Conservation (phyloP, 768 basidiomycete species). For the Mycena sanguinolenta region DNA sequence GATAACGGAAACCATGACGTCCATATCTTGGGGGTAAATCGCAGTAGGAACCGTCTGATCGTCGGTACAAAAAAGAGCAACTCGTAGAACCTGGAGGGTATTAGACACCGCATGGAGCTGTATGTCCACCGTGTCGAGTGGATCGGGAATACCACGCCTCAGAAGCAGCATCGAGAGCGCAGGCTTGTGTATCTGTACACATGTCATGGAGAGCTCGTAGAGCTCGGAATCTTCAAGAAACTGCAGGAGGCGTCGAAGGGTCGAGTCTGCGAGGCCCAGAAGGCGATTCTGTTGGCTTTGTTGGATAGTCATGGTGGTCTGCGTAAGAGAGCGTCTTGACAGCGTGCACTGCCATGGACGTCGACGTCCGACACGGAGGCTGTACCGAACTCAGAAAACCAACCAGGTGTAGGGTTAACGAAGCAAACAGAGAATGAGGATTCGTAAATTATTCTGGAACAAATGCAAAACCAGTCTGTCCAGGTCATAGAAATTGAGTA, state of each 20-base stretch:
- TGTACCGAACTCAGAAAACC: no score
- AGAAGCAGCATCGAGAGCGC: constrained; percentile 10
- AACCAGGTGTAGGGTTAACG: no score
- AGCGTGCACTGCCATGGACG: background rate
- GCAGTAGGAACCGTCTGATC: constrained; percentile 3
- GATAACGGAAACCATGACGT: background rate
- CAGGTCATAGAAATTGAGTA: no score
- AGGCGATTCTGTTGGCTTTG: background rate
- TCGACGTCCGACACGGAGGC: no score
- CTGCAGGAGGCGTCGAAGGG: background rate
- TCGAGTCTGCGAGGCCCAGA: background rate
- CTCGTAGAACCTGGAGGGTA: constrained; percentile 15
- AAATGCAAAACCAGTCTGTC: no score
- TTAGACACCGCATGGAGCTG: background rate
- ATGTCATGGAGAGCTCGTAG: constrained; percentile 17
- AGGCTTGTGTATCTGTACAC: constrained; percentile 6
- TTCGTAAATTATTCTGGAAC: no score
- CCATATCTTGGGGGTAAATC: background rate
- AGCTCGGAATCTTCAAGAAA: constrained; percentile 23
- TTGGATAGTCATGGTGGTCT: background rate
- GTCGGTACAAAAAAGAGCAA: constrained; percentile 10
- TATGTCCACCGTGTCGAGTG: constrained; percentile 2
- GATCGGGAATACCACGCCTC: constrained; percentile 10
- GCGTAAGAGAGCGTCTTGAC: background rate
- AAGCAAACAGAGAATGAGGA: no score